Conservation (phyloP, 2,329 filamentous ascomycete species). For the Penicillium sp. region DNA sequence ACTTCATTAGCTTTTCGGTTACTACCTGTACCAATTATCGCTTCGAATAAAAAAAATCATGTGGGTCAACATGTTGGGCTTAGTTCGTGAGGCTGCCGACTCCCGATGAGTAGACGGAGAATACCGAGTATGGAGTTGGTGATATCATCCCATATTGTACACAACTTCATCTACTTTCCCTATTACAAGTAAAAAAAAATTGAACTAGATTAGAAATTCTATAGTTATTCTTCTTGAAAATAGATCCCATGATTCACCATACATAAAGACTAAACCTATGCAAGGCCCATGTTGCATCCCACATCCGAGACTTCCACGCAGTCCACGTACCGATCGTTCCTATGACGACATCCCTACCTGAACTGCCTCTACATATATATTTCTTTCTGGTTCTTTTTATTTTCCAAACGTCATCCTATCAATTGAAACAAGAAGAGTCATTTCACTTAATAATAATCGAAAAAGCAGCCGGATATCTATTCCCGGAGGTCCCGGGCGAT, state of each 20-base stretch:
- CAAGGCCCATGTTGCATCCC: slow-evolving; percentile 14
- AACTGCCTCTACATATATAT: not conserved
- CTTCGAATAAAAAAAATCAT: not conserved
- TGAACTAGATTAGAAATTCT: not conserved
- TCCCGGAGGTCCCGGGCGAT: slow-evolving; percentile 2
- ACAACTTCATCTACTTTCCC: not conserved
- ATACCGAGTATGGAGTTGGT: slow-evolving; percentile 2
- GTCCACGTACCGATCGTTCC: slow-evolving; percentile 5
- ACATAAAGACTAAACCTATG: not conserved
- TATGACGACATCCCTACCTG: slow-evolving; percentile 13
- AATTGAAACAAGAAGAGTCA: not conserved
- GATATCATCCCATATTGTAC: slow-evolving; percentile 14
- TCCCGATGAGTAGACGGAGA: not conserved
- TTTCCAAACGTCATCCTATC: not conserved
- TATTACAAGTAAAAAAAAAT: not conserved
- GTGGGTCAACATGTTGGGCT: not conserved
- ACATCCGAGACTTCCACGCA: slow-evolving; percentile 16
- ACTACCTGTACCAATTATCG: slow-evolving; percentile 4
- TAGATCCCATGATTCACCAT: slow-evolving; percentile 3
- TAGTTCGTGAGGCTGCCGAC: not conserved
- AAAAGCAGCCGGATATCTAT: not conserved
- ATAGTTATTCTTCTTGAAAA: not conserved
- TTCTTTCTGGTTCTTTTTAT: not conserved
- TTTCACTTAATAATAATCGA: not conserved
- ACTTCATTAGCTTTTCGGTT: not conserved